Conservation (phyloP, 768 basidiomycete species). For the Phaeotremella fagi region DNA sequence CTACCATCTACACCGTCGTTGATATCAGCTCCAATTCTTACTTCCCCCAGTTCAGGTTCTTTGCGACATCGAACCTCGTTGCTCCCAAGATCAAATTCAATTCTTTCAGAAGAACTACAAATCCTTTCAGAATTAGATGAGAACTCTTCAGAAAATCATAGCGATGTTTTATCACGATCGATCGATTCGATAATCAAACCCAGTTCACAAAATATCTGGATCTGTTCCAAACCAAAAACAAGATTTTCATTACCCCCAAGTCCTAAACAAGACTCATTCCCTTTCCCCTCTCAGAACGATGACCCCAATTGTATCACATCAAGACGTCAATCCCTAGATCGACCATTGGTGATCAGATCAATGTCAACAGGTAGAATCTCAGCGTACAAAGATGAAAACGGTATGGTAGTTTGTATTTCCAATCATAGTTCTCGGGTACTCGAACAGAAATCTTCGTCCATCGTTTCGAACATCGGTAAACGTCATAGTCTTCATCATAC, state of each 20-base stretch:
- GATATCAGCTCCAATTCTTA: no score
- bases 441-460: no score
- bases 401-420: conserved; percentile 13
- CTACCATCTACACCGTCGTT: no score
- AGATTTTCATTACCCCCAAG: no score
- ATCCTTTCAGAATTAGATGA: background rate
- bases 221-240: no score
- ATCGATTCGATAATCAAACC: background rate
- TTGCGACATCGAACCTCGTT: background rate
- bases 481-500: no score
- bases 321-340: background rate
- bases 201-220: conserved; percentile 2
- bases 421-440: conserved; percentile 21
- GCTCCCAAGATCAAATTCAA: background rate
- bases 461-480: no score
- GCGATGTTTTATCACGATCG: background rate
- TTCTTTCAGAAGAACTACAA: background rate
- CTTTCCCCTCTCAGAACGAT: background rate
- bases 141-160: background rate
- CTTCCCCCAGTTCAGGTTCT: no score
- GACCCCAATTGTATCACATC: background rate
- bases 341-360: conserved; percentile 12
- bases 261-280: background rate
- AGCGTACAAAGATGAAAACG: conserved; percentile 15
- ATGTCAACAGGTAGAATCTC: conserved; percentile 21